Conservation (phyloP, 2,329 filamentous ascomycete species). For the Penicillium sp. region DNA sequence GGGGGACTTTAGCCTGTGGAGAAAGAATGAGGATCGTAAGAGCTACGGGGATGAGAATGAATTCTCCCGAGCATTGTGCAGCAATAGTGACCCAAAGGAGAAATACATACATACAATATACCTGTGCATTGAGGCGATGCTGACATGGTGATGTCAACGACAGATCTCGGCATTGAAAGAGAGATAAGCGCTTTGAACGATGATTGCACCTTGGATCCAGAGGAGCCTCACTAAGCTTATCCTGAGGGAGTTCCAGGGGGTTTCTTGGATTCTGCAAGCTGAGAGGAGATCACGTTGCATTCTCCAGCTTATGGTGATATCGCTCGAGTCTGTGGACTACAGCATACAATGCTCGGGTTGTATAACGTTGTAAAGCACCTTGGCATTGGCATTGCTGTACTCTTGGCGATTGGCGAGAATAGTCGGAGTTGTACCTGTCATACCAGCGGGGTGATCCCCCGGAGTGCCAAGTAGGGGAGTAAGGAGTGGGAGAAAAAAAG, state of each 20-base stretch:
- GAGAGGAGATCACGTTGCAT: background rate
- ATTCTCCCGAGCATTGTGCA: constrained; percentile 17
- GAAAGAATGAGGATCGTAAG: background rate
- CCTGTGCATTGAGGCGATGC: background rate
- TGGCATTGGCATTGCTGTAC: constrained; percentile 2
- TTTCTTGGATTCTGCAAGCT: background rate
- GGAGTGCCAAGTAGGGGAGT: constrained; percentile 11
- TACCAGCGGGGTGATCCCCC: constrained; percentile 19
- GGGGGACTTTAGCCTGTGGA: constrained; percentile 12
- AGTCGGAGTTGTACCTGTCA: constrained; percentile 13
- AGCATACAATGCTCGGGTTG: constrained; percentile 1
- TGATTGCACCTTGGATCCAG: background rate
- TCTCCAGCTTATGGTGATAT: background rate
- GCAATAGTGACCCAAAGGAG: background rate
- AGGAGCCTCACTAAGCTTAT: background rate
- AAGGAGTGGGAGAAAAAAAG: background rate
- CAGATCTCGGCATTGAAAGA: background rate
- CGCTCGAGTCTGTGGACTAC: background rate
- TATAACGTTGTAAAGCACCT: background rate
- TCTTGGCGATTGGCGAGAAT: background rate
- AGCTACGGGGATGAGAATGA: constrained; percentile 3
- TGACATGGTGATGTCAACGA: background rate
- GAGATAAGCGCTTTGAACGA: background rate
- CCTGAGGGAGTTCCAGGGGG: background rate
- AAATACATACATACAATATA: background rate